Evolutionary conservation across 495 filamentous ascomycete species (phyloP), one percentile per base, ranked within the genome.

Genomic region (Peziza echinospora): DNA sequence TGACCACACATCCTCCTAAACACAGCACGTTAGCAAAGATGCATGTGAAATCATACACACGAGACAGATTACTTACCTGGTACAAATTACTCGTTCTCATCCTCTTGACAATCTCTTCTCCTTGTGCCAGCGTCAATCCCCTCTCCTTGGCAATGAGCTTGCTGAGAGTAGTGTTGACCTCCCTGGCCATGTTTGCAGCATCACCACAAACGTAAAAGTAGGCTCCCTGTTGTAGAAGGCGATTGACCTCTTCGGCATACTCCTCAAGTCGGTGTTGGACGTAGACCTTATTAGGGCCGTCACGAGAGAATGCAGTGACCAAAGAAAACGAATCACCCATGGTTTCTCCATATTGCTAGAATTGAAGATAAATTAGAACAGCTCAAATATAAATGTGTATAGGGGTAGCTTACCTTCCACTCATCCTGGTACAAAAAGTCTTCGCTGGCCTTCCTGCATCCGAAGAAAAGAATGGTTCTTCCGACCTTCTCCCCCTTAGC

Each of bases 121-220:
- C 89, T 67, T 89, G 87, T 45, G 77, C 65, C 52, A 86, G 76
- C 7, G 81, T 69, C 46, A 94, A 67, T 30, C 78, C 79, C 26
- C 89, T 72, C 64, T 93, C 71, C 53, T 80, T 71, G 23, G 84
- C 69, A 54, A 96, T 75, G 55, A 96, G 92, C 61, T 86, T 76
- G 25, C 67, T 78, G 19, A 99, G 70, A 5, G 83, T 71, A 26
- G 76, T 67, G 65, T 86, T 96, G 64, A 99, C 89, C 59, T 96
- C 89, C 40, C 91, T 75, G 30, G 89, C 89, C 89, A 99, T 99
- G 66, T 93, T 87, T 43, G 91, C 82, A 5, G 89, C 89, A 55
- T 99, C 89, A 65, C 89, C 89, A 58, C 89, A 99, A 26, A 99
- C 89, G 60, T 99, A 99, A 66, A 99, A 84, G 63, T 87, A 93